These are phyloP conservation scores for Dendrocalamus sinicus DNA, from an alignment of 176 grass and related monocot species.

Conservation along the genomic window DNA sequence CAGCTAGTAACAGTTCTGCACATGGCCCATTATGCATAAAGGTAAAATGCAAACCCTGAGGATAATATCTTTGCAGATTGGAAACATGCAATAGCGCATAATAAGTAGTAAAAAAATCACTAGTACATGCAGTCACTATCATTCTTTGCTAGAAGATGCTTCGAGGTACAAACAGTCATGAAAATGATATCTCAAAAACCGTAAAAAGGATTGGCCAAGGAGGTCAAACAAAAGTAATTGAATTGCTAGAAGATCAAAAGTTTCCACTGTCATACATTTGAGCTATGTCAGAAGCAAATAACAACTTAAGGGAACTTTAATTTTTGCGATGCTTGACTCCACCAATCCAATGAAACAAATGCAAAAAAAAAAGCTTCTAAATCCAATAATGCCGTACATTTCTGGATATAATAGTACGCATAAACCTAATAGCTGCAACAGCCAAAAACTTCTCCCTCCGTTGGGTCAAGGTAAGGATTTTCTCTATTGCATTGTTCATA, in stretches of 20 bases:
- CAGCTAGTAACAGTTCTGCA: constrained; percentile 2
- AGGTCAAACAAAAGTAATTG: neutral
- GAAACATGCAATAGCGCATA: neutral
- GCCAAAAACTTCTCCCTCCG: constrained; percentile 87
- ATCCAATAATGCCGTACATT: constrained; percentile 67
- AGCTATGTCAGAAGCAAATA: neutral
- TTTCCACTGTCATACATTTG: neutral
- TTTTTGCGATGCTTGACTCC: constrained; percentile 10
- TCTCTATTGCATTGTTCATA: constrained; percentile 92
- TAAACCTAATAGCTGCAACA: constrained; percentile 92
- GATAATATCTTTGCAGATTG: constrained; percentile 15
- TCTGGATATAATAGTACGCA: constrained; percentile 92
- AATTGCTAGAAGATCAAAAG: constrained; percentile 12
- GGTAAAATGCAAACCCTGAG: neutral
- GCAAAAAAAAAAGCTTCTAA: constrained; percentile 3
- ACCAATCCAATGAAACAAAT: constrained; percentile 7
- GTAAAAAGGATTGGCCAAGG: neutral
- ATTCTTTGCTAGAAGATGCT: neutral
- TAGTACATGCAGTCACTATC: neutral
- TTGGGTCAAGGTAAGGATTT: constrained; percentile 80
- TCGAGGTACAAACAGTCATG: neutral
- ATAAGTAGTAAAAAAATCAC: neutral
- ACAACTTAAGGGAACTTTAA: constrained; percentile 23
- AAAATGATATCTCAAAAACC: neutral
- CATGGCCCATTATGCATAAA: neutral